phyloP scores from a whole-genome alignment of 306 rosid species.

The Medicago arabica region DNA sequence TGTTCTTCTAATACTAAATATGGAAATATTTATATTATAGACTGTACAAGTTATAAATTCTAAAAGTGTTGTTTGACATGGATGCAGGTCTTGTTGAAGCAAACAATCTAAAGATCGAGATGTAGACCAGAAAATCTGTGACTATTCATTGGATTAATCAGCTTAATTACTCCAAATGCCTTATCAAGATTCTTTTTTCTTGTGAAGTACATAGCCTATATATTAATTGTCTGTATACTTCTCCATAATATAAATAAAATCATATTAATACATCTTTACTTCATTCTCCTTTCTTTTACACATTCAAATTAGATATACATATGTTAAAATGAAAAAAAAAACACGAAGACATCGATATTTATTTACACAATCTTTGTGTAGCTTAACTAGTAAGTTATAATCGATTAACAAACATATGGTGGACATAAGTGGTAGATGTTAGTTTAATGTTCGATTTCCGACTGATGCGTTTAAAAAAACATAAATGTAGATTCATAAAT shows the following conservation, averaged over 20 bases:
- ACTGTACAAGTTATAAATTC: constrained; percentile 25
- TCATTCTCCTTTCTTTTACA: constrained; percentile 21
- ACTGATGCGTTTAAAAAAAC: too few species aligned
- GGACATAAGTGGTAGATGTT: too few species aligned
- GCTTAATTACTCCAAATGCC: constrained; percentile 42
- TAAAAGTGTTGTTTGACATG: constrained; percentile 37
- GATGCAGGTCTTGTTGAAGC: constrained; percentile 77
- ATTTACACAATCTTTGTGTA: too few species aligned
- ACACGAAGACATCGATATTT: too few species aligned
- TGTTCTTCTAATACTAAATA: not conserved
- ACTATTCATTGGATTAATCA: constrained; percentile 47
- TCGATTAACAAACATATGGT: too few species aligned
- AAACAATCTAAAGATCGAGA: constrained; percentile 75
- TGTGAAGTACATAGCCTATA: constrained; percentile 58
- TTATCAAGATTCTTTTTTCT: constrained; percentile 51
- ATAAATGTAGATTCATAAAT: too few species aligned
- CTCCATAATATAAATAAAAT: constrained; percentile 62
- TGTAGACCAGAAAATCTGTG: constrained; percentile 52
- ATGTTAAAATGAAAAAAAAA: not conserved
- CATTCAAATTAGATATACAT: not conserved
- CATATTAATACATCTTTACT: constrained; percentile 44
- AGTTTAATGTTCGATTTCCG: too few species aligned
- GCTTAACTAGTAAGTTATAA: too few species aligned
- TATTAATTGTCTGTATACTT: constrained; percentile 58
- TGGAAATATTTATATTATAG: not conserved